These are phyloP conservation scores for Xylariaceae sp. DNA, from an alignment of 2,329 filamentous ascomycete species.

Conservation along the genomic window DNA sequence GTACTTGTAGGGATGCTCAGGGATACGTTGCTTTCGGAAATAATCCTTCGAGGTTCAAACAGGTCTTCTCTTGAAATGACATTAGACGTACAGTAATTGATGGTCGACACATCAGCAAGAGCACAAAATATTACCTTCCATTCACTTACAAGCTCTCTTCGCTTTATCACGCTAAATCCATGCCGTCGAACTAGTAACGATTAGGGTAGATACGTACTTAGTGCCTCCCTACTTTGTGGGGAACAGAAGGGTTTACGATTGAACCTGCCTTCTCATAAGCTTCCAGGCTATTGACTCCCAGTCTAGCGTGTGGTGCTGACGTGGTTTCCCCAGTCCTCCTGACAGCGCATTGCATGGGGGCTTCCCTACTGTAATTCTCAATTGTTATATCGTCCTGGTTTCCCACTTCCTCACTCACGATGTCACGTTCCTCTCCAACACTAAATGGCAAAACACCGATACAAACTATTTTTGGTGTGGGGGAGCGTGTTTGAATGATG, in stretches of 20 bases:
- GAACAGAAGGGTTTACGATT: too few species aligned
- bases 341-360: slow-evolving; percentile 16
- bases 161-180: neutral
- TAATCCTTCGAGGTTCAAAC: slow-evolving; percentile 2
- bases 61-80: neutral
- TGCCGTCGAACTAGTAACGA: slow-evolving; percentile 8
- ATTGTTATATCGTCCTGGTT: too few species aligned
- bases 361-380: too few species aligned
- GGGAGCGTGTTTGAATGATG: neutral
- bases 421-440: too few species aligned
- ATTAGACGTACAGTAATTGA: slow-evolving; percentile 6
- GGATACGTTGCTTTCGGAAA: too few species aligned
- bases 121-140: neutral
- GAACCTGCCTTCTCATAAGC: neutral
- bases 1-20: too few species aligned
- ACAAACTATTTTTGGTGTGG: neutral
- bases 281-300: slow-evolving; percentile 19
- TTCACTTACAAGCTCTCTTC: neutral
- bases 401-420: too few species aligned
- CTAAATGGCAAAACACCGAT: too few species aligned
- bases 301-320: slow-evolving; percentile 5
- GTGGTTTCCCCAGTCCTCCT: slow-evolving; percentile 10
- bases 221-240: slow-evolving; percentile 14
- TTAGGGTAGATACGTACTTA: slow-evolving; percentile 8
- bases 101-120: neutral